Evolutionary conservation across 192 early-diverging fungal genomes (phyloP).

Genomic region (Backusella parvicylindrica): DNA sequence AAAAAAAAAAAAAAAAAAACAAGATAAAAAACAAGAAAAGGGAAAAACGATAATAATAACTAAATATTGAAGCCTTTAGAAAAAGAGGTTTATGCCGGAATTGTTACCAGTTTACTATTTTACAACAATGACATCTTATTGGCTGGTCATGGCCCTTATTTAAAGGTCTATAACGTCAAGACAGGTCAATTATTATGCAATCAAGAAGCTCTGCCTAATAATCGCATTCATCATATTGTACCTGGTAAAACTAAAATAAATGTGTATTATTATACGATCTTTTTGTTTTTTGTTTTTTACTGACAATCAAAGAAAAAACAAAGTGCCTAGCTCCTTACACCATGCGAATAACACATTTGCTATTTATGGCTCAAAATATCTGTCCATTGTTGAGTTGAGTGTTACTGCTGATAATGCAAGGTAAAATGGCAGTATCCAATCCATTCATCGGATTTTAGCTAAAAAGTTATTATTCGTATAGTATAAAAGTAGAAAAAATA

Average conservation of each 20-base stretch:
- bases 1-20: not conserved
- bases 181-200: constrained; percentile 37
- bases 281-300: not conserved
- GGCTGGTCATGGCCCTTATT: constrained; percentile 52
- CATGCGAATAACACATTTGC: constrained; percentile 14
- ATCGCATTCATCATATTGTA: constrained; percentile 50
- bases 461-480: no score
- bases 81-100: constrained; percentile 36
- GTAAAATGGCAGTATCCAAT: not conserved
- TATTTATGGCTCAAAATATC: constrained; percentile 50
- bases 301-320: not conserved
- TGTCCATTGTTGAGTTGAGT: constrained; percentile 15
- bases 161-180: constrained; percentile 47
- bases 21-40: not conserved
- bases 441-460: not conserved
- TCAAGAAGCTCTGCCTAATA: constrained; percentile 34
- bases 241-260: constrained; percentile 36
- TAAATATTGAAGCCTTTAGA: constrained; percentile 8
- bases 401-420: not conserved
- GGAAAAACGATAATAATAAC: not conserved
- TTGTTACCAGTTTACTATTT: constrained; percentile 48
- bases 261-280: not conserved
- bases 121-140: constrained; percentile 45
- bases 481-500: constrained; percentile 23
- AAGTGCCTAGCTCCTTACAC: not conserved